Evolutionary conservation across 2,329 filamentous ascomycete species (phyloP).

Genomic region (Sclerotinia subarctica): DNA sequence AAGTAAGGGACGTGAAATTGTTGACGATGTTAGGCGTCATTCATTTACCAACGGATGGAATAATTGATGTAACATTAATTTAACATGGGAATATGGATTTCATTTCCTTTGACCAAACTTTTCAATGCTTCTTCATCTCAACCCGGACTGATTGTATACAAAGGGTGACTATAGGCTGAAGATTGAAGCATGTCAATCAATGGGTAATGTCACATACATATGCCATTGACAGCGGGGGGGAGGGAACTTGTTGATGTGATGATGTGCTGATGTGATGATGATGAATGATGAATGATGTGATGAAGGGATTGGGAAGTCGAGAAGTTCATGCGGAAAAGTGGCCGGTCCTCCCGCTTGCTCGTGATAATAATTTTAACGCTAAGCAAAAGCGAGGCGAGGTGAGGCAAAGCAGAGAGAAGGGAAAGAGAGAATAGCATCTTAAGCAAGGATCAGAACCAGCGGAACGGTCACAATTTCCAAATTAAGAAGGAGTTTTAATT

Average conservation of each 20-base stretch:
- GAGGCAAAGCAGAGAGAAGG: neutral
- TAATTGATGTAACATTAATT: conserved; percentile 1
- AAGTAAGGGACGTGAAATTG: neutral
- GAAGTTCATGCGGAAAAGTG: neutral
- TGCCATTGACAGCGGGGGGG: neutral
- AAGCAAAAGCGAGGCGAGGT: neutral
- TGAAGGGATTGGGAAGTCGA: neutral
- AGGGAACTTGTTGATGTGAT: neutral
- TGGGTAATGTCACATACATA: neutral
- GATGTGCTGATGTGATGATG: neutral
- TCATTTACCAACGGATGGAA: neutral
- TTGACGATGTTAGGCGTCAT: neutral
- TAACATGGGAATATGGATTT: neutral
- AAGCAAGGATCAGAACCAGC: neutral
- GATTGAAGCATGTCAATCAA: neutral
- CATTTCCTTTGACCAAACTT: neutral
- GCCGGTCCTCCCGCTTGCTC: neutral
- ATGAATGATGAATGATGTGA: neutral
- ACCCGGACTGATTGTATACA: neutral
- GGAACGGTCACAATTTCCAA: conserved; percentile 4
- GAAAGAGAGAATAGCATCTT: neutral
- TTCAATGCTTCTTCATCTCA: neutral
- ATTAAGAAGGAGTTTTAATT: neutral
- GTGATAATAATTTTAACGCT: neutral
- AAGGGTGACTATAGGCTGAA: neutral